Evolutionary conservation across 306 rosid genomes (phyloP).

Genomic region (Quercus berberidifolia): DNA sequence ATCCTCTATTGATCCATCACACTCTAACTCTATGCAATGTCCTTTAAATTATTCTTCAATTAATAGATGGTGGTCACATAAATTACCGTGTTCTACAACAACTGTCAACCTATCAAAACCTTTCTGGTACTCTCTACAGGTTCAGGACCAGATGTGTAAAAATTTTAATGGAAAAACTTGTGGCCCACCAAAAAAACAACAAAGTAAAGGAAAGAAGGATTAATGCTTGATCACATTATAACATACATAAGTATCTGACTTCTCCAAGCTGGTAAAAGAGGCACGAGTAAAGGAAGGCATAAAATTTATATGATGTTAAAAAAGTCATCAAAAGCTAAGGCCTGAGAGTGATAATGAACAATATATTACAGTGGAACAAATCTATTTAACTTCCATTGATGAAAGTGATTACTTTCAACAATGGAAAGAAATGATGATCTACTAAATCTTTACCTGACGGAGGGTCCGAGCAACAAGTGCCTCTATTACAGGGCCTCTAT

Average conservation of each 20-base stretch:
- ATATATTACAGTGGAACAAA: neutral
- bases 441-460: slow-evolving; percentile 66
- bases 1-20: neutral
- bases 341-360: neutral
- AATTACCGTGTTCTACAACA: neutral
- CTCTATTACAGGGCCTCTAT: slow-evolving; percentile 98
- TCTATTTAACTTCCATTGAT: slow-evolving; percentile 7
- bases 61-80: neutral
- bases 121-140: neutral
- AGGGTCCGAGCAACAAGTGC: slow-evolving; percentile 95
- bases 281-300: neutral
- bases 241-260: neutral
- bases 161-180: neutral
- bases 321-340: neutral
- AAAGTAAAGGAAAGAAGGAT: neutral
- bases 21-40: neutral
- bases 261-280: neutral
- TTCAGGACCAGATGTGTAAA: neutral
- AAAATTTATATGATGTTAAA: neutral
- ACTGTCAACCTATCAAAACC: neutral
- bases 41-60: neutral
- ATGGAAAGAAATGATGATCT: slow-evolving; percentile 11
- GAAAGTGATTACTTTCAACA: neutral
- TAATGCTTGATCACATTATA: neutral
- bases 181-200: neutral